Evolutionary conservation across 2,329 filamentous ascomycete genomes (phyloP).

Genomic region (Reticulascus tulasneorum): DNA sequence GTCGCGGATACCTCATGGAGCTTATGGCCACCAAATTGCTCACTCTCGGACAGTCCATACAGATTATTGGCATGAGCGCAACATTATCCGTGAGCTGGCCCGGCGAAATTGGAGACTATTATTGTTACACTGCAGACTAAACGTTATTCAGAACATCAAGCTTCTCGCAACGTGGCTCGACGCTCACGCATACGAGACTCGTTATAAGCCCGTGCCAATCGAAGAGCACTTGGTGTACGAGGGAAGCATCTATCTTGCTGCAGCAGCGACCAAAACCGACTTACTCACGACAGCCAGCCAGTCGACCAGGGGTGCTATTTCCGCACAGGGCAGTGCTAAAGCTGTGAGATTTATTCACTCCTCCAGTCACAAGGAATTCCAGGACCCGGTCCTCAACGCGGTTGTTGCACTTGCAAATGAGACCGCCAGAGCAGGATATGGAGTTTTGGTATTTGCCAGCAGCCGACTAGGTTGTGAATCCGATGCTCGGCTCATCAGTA

Average conservation of each 20-base stretch:
- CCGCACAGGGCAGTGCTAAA: slow-evolving; percentile 30
- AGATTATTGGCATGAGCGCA: slow-evolving; percentile 77
- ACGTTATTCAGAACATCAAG: slow-evolving; percentile 70
- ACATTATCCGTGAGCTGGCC: slow-evolving; percentile 60
- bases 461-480: slow-evolving; percentile 65
- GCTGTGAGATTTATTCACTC: slow-evolving; percentile 46
- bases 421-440: slow-evolving; percentile 64
- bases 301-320: slow-evolving; percentile 31
- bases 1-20: slow-evolving; percentile 71
- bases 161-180: slow-evolving; percentile 66
- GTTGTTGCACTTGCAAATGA: slow-evolving; percentile 68
- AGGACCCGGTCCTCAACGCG: slow-evolving; percentile 63
- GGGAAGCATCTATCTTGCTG: slow-evolving; percentile 60
- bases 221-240: slow-evolving; percentile 72
- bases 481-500: slow-evolving; percentile 64
- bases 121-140: too few species aligned
- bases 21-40: slow-evolving; percentile 70
- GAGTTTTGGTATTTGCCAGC: slow-evolving; percentile 69
- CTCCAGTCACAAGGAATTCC: slow-evolving; percentile 58
- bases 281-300: slow-evolving; percentile 56
- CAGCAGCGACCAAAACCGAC: slow-evolving; percentile 48
- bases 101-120: background rate
- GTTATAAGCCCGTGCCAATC: slow-evolving; percentile 70
- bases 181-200: slow-evolving; percentile 68
- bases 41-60: slow-evolving; percentile 61